A percentile compares a stretch with the other conserved stretches of the same genome.
Conservation (phyloP, 345 rosid genomes). For the Salix brachista region DNA sequence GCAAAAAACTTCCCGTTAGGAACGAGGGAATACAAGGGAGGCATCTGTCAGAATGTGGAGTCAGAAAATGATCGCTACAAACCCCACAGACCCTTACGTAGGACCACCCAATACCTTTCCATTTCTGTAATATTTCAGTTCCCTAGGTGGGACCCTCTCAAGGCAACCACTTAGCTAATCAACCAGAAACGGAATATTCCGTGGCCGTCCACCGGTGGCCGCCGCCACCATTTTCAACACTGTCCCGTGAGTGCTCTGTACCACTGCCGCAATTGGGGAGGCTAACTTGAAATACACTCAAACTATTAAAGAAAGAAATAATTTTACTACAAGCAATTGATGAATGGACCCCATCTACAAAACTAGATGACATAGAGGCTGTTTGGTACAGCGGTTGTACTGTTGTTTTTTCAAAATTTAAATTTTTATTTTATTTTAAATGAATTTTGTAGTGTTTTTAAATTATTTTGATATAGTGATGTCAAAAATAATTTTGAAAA, state of each 20-base stretch:
- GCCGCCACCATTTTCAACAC: background rate
- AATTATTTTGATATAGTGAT: too few relatives aligned
- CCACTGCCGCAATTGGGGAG: background rate
- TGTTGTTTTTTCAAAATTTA: too few relatives aligned
- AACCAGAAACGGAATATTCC: constrained; percentile 17
- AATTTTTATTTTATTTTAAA: too few relatives aligned
- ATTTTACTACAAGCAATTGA: background rate
- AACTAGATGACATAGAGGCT: background rate
- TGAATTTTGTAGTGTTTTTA: too few relatives aligned
- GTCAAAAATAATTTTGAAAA: too few relatives aligned
- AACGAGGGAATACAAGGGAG: background rate
- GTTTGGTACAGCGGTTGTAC: too few relatives aligned
- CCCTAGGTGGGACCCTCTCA: constrained; percentile 2
- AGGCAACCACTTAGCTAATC: background rate
- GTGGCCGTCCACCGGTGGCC: background rate
- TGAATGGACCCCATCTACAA: background rate
- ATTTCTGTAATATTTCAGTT: background rate
- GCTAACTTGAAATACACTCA: constrained; percentile 19
- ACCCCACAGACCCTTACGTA: background rate
- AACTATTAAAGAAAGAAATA: background rate
- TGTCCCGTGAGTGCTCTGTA: background rate
- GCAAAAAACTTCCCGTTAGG: background rate
- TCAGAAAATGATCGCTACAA: constrained; percentile 28
- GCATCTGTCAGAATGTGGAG: constrained; percentile 6
- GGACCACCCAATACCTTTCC: background rate